Conservation (phyloP, 75 land plant species). For the Pseudotsuga menziesii region DNA sequence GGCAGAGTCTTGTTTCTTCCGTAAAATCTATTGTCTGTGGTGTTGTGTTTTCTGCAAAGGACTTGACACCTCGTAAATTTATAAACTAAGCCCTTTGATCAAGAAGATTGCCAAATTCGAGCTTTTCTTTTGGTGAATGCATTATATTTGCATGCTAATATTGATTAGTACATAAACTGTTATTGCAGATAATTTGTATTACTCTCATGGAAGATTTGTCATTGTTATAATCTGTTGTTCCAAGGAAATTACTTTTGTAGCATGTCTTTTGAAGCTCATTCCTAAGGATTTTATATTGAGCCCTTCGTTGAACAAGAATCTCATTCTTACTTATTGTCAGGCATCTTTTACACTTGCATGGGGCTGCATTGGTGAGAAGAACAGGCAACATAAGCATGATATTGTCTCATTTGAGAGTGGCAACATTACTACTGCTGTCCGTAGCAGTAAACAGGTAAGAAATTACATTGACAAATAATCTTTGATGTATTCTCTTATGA, state of each 20-base stretch:
- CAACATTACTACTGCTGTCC: slow-evolving; percentile 77
- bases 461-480: not conserved
- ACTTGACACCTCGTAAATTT: not conserved
- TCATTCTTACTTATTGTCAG: slow-evolving; percentile 26
- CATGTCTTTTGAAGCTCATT: not conserved
- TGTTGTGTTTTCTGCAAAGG: not conserved
- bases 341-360: slow-evolving; percentile 82
- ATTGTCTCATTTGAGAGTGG: slow-evolving; percentile 93
- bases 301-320: not conserved
- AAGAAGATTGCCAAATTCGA: not conserved
- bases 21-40: not conserved
- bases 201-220: not conserved
- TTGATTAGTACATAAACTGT: not conserved
- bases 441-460: slow-evolving; percentile 88
- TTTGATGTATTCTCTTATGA: not conserved
- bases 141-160: not conserved
- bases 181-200: no score
- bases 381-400: slow-evolving; percentile 83
- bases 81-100: not conserved
- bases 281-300: not conserved
- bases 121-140: not conserved
- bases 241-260: not conserved
- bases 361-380: slow-evolving; percentile 61
- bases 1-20: not conserved
- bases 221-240: not conserved